Evolutionary conservation across 306 rosid species (phyloP), one percentile per base, ranked within the genome.

Genomic region (Abrus pulchellus): DNA sequence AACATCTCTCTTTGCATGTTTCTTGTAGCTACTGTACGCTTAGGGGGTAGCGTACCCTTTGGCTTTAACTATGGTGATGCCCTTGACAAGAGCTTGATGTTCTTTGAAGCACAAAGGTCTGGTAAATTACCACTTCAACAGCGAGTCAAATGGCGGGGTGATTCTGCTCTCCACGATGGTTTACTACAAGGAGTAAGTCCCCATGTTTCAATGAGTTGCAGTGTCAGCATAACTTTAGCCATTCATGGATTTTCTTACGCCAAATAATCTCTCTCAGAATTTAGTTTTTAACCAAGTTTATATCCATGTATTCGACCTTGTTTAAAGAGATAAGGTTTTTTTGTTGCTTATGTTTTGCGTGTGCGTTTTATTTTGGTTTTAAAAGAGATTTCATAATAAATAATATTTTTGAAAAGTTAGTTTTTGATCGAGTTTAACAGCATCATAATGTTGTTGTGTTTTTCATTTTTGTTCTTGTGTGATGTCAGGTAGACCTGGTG

Each of bases 71-170:
- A 92, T 29, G 92, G 92, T 2, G 92, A 85, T 8, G 98, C 97
- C 12, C 83, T 92, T 32, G 97, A 92, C 83, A 83, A 90, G 85
- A 92, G 90, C 50, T 87, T 94, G 75, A 50, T 88, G 93, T 94
- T 89, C 82, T 85, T 94, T 5, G 94, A 94, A 85, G 97, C 97
- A 2, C 98, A 94, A 14, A 84, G 94, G 77, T 94, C 97, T 1
- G 98, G 98, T 9, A 90, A 92, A 56, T 75, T 92, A 64, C 90
- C 93, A 8, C 8, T 28, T 3, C 80, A 75, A 43, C 90, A 84
- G 56, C 84, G 88, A 13, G 89, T 92, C 72, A 88, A 83, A 67
- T 92, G 97, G 98, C 94, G 98, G 3, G 89, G 85, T 27, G 89
- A 92, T 80, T 94, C 98, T 0, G 98, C 86, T 12, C 94, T 94